Conservation (phyloP, 1,139 yeast species). For the Blastobotrys aristatus region DNA sequence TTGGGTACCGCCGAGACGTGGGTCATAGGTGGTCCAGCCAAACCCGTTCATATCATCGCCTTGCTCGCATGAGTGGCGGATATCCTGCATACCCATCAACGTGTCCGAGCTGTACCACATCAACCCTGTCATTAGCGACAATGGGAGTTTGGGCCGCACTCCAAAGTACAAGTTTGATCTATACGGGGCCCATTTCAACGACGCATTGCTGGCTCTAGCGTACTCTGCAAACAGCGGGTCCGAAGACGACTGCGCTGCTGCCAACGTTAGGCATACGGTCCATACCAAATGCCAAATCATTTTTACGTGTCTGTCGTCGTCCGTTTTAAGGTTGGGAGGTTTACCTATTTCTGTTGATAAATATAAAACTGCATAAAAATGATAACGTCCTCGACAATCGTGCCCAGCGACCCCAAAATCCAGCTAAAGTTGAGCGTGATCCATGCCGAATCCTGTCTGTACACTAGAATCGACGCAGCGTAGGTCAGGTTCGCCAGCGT, state of each 20-base stretch:
- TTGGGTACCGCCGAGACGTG: constrained; percentile 82
- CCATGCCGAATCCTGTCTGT: constrained; percentile 57
- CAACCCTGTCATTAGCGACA: constrained; percentile 72
- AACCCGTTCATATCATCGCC: constrained; percentile 66
- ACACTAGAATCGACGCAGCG: constrained; percentile 67
- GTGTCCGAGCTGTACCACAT: constrained; percentile 82
- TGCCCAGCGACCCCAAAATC: constrained; percentile 71
- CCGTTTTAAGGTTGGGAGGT: not conserved
- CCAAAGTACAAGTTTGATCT: constrained; percentile 85
- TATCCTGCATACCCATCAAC: constrained; percentile 48
- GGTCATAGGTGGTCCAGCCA: constrained; percentile 85
- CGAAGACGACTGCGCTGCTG: not conserved
- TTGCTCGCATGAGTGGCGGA: constrained; percentile 82
- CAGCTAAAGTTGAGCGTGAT: constrained; percentile 61
- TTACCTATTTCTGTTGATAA: constrained; percentile 31
- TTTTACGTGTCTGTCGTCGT: not conserved
- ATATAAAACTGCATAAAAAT: constrained; percentile 63
- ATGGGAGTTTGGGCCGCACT: constrained; percentile 66
- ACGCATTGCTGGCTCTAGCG: constrained; percentile 37
- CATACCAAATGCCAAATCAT: constrained; percentile 2
- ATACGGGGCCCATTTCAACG: constrained; percentile 87
- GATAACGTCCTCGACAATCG: constrained; percentile 60
- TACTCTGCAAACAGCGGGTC: too few relatives aligned
- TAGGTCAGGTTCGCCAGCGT: constrained; percentile 73
- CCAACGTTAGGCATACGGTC: too few relatives aligned